Evolutionary conservation across 2,329 filamentous ascomycete genomes (phyloP), one percentile per base, ranked within the genome.

Genomic region (Botrytis hyacinthi): DNA sequence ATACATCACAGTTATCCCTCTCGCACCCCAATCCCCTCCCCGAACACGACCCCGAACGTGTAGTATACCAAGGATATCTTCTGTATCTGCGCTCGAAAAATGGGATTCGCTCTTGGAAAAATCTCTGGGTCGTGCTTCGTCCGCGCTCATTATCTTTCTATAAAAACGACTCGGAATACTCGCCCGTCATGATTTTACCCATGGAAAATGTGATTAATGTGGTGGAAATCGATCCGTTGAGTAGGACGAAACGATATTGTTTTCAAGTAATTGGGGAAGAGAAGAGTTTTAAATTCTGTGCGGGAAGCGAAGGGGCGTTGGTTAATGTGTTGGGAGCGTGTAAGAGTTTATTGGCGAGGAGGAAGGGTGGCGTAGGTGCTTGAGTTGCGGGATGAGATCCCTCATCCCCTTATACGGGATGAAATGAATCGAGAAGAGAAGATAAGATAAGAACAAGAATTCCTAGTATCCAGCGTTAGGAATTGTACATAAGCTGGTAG

Each of bases 231-330:
- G 94, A 98, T 78, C 92, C 95, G 0, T 85, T 97, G 76, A 95
- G 92, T 79, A 92, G 88, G 80, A 96, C 90, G 78, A 98, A 97
- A 84, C 88, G 87, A 65, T 90, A 93, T 80, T 98, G 96, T 82
- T 87, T 98, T 81, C 95, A 98, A 82, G 88, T 98, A 78, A 97
- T 99, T 79, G 93, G 92, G 51, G 95, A 98, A 79, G 95, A 98
- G 80, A 96, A 94, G 83, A 92, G 88, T 72, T 93, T 91, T 78
- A 88, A 91, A 44, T 92, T 96, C 76, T 93, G 91, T 80, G 90
- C 94, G 0, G 86, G 89, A 32, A 90, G 93, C 79, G 96, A 99
- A 81, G 94, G 98, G 79, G 86, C 88, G 1, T 84, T 98, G 73
- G 90, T 95, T 57, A 92, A 91, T 76, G 97, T 94, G 84, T 86